Conservation (phyloP, 441 rosid genomes). For the Syzygium syzygioides region DNA sequence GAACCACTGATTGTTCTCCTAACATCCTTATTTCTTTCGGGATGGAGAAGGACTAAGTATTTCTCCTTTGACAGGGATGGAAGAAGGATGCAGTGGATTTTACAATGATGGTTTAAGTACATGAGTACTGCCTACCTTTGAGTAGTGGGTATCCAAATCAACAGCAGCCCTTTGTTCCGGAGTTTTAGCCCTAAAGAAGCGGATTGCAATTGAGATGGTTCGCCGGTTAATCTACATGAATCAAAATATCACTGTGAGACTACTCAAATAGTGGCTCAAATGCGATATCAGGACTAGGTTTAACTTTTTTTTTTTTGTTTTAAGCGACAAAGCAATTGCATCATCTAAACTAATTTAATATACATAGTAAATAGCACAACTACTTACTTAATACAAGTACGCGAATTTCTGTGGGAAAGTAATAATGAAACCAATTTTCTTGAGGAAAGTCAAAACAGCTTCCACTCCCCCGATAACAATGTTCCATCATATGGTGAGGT, state of each 20-base stretch:
- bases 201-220: constrained; percentile 69
- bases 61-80: not conserved
- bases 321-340: not conserved
- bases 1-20: not conserved
- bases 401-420: not conserved
- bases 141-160: constrained; percentile 93
- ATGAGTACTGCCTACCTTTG: constrained; percentile 35
- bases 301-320: not conserved
- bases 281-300: not conserved
- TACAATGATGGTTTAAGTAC: not conserved
- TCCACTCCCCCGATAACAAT: not conserved
- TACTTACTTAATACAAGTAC: not conserved
- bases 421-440: not conserved
- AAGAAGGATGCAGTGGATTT: not conserved
- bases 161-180: constrained; percentile 93
- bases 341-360: not conserved
- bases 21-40: not conserved
- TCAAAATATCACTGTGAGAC: not conserved
- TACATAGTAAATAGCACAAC: not conserved
- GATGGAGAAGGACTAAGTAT: not conserved
- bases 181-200: constrained; percentile 84
- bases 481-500: not conserved
- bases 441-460: not conserved
- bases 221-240: constrained; percentile 55
- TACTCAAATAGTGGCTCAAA: not conserved